Percentiles rank a stretch among this genome's conserved stretches.
Conservation (phyloP, 1,139 yeast genomes). For the Scheffersomyces titani region DNA sequence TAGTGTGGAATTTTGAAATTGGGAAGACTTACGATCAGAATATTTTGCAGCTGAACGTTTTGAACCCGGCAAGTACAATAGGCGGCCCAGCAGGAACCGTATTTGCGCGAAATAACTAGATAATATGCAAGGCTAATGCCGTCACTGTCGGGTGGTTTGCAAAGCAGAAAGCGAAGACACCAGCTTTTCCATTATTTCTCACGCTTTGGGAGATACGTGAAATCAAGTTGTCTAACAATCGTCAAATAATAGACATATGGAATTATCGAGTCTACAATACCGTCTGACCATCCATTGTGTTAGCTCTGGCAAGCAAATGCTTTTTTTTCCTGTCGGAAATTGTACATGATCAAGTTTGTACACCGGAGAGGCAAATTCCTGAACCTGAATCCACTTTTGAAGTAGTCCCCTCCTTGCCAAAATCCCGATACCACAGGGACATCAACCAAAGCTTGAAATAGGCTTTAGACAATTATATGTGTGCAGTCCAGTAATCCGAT, state of each 20-base stretch:
- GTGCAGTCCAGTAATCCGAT: not conserved
- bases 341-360: not conserved
- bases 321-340: not conserved
- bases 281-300: not conserved
- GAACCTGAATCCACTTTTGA: not conserved
- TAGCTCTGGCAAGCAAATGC: not conserved
- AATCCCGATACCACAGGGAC: not conserved
- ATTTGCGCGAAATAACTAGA: not conserved
- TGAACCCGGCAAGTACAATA: not conserved
- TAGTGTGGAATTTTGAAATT: not conserved
- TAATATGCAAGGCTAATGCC: not conserved
- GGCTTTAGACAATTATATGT: not conserved
- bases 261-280: not conserved
- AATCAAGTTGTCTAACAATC: not conserved
- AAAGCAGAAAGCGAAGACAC: not conserved
- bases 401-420: not conserved
- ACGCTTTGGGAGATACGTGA: too few species aligned
- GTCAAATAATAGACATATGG: not conserved
- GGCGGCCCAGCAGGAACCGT: not conserved
- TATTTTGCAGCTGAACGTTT: not conserved
- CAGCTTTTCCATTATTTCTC: too few species aligned
- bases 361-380: not conserved
- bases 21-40: not conserved
- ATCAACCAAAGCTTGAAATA: not conserved
- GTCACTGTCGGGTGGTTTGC: not conserved